Evolutionary conservation across 306 rosid genomes (phyloP).

Genomic region (Sicyos baderoa): DNA sequence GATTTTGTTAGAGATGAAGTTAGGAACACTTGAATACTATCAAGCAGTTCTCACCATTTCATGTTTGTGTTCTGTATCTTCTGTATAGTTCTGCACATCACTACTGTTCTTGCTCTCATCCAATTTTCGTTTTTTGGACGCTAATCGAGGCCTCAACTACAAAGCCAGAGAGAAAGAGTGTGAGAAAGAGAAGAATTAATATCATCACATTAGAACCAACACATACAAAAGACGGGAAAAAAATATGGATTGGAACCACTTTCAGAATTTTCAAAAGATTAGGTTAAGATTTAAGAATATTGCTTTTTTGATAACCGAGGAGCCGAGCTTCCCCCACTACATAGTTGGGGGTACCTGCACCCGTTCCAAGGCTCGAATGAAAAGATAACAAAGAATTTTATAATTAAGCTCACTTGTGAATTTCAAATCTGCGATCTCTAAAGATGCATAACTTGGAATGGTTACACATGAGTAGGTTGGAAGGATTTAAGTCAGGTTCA

Average conservation of each 20-base stretch:
- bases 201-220: background rate
- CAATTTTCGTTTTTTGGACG: slow-evolving; percentile 37
- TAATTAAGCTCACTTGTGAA: too few relatives aligned
- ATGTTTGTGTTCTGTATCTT: slow-evolving; percentile 20
- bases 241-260: background rate
- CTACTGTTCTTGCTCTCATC: slow-evolving; percentile 25
- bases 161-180: slow-evolving; percentile 1
- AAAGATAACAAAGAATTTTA: too few relatives aligned
- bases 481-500: background rate
- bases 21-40: slow-evolving; percentile 6
- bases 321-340: too few relatives aligned
- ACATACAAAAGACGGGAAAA: background rate
- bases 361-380: too few relatives aligned
- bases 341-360: too few relatives aligned
- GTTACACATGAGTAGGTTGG: slow-evolving; percentile 5
- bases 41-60: slow-evolving; percentile 28
- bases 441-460: too few relatives aligned
- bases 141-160: slow-evolving; percentile 61
- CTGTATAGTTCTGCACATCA: slow-evolving; percentile 19
- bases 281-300: too few relatives aligned
- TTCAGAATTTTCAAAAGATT: too few relatives aligned
- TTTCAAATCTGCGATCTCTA: too few relatives aligned
- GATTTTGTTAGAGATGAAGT: slow-evolving; percentile 28
- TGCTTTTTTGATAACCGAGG: too few relatives aligned
- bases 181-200: background rate